phyloP scores from a whole-genome alignment of 1,284 basidiomycete genomes.

The Athelia sp. region DNA sequence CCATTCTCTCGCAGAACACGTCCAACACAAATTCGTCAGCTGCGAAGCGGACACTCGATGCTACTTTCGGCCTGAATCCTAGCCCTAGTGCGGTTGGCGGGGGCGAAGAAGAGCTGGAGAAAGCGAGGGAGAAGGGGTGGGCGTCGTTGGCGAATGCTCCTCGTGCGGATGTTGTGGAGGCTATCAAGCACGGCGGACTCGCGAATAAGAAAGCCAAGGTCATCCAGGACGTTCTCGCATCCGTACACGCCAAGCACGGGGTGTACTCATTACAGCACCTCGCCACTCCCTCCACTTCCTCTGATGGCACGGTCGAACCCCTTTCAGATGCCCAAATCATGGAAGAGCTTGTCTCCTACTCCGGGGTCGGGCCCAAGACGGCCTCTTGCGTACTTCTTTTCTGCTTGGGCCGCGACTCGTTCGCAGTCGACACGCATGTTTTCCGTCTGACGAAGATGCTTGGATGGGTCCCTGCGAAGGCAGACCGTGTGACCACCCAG shows the following conservation, averaged over 20 bases:
- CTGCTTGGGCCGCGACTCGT: slow-evolving; percentile 65
- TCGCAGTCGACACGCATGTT: slow-evolving; percentile 78
- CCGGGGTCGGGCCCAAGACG: slow-evolving; percentile 77
- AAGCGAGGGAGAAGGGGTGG: slow-evolving; percentile 26
- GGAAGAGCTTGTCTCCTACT: slow-evolving; percentile 61
- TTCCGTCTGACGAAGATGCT: slow-evolving; percentile 61
- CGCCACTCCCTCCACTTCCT: not conserved
- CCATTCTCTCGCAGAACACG: slow-evolving; percentile 75
- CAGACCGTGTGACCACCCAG: slow-evolving; percentile 62
- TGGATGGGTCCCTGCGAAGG: slow-evolving; percentile 65
- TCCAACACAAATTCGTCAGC: slow-evolving; percentile 57
- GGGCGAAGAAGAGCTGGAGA: too few relatives aligned
- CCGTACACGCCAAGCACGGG: slow-evolving; percentile 50
- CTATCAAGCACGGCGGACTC: slow-evolving; percentile 67
- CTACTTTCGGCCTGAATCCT: slow-evolving; percentile 47
- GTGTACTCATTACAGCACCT: slow-evolving; percentile 54
- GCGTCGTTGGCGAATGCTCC: slow-evolving; percentile 52
- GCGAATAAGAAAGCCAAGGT: slow-evolving; percentile 70
- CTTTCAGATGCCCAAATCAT: slow-evolving; percentile 57
- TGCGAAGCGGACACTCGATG: slow-evolving; percentile 58
- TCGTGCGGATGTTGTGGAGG: slow-evolving; percentile 46
- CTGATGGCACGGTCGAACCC: not conserved
- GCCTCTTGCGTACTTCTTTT: slow-evolving; percentile 78
- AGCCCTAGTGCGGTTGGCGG: too few relatives aligned
- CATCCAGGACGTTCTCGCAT: slow-evolving; percentile 54